Percentiles rank a stretch among this genome's conserved stretches.
phyloP scores from a whole-genome alignment of 495 filamentous ascomycete genomes.

The Neurospora sp. region DNA sequence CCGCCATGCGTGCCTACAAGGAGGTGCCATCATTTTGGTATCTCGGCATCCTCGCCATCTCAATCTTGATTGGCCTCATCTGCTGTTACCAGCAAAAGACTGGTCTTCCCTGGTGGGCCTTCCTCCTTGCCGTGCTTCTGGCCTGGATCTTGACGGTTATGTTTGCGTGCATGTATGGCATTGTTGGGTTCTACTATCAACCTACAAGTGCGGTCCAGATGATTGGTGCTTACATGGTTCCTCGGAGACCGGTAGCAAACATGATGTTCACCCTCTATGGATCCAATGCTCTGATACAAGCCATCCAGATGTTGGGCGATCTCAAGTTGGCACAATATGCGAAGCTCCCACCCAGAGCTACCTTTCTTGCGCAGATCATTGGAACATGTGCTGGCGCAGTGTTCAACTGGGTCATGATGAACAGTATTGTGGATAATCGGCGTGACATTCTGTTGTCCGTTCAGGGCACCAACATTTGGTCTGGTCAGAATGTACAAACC shows the following conservation, averaged over 20 bases:
- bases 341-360: slow-evolving; percentile 34
- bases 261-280: slow-evolving; percentile 25
- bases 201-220: slow-evolving; percentile 26
- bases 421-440: slow-evolving; percentile 21
- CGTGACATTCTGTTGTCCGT: slow-evolving; percentile 19
- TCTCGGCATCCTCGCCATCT: slow-evolving; percentile 27
- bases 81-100: slow-evolving; percentile 36
- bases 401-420: slow-evolving; percentile 30
- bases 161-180: slow-evolving; percentile 21
- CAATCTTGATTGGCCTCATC: slow-evolving; percentile 37
- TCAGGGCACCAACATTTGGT: slow-evolving; percentile 28
- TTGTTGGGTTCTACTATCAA: slow-evolving; percentile 27
- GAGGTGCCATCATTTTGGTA: slow-evolving; percentile 48
- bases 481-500: slow-evolving; percentile 24
- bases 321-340: slow-evolving; percentile 29
- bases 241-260: slow-evolving; percentile 24
- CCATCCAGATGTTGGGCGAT: slow-evolving; percentile 23
- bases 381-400: slow-evolving; percentile 27
- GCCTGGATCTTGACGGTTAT: slow-evolving; percentile 20
- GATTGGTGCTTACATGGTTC: slow-evolving; percentile 19
- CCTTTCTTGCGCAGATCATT: slow-evolving; percentile 25
- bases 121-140: slow-evolving; percentile 32
- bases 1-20: slow-evolving; percentile 34
- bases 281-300: slow-evolving; percentile 16
- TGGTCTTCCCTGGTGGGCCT: slow-evolving; percentile 46